Base-by-base conservation (phyloP, 2,329 filamentous ascomycete species). In the Penicillium sp. region DNA sequence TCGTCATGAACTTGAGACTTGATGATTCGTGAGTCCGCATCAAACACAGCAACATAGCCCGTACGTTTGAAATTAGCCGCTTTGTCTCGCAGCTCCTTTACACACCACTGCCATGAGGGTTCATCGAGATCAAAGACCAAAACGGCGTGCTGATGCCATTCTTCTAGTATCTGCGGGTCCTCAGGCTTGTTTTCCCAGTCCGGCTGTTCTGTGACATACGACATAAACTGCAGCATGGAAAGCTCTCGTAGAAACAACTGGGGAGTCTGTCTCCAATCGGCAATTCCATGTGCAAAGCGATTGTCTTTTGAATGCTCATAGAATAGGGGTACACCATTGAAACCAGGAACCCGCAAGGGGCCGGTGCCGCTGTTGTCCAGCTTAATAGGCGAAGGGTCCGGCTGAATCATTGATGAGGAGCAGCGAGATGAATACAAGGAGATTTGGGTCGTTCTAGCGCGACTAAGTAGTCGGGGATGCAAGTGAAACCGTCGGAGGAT, bases 71-170 rank as follows among this genome's bases (percentile, higher is more conserved):
- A 56, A 45, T 56, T 48, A 38, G 25, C 23, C 6, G 48, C 53
- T 33, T 56, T 56, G 47, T 51, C 47, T 50, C 25, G 47, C 31
- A 56, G 23, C 41, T 56, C 53, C 31, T 45, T 43, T n/a, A 56
- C 53, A 56, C 53, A 56, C 53, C 53, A 56, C 53, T 56, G 39
- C 53, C 53, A 56, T 44, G 41, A 50, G 48, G 23, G 35, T 44
- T 56, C 53, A 36, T 45, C 41, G 31, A 56, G 41, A 47, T 56
- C 53, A 12, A 56, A 56, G 41, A 56, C 29, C 9, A 33, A 50
- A 56, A 29, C 31, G 21, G 53, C 53, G 23, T 56, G 48, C 53
- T 33, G 38, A 31, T 51, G 48, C 53, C 47, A 56, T 29, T 56
- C 48, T 44, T 51, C 47, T 33, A 56, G 25, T 56, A 12, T 51